Base-by-base conservation (phyloP, 2,329 filamentous ascomycete genomes). In the Chaetomium globosum region DNA sequence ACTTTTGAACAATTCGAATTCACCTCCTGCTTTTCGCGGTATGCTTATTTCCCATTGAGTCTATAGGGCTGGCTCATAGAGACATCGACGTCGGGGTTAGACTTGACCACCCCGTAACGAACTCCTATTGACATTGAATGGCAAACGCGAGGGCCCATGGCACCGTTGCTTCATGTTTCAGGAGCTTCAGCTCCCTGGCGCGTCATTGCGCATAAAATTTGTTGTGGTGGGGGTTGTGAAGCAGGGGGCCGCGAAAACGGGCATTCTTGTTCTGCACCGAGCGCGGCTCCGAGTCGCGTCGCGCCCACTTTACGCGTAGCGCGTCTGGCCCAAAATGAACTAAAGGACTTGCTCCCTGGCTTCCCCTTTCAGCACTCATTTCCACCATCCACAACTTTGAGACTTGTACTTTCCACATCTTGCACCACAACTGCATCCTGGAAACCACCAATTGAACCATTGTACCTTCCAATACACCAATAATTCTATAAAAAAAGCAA, bases 301-400 rank as follows among this genome's bases (percentile, higher is more conserved):
- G 30, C 60, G 53, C 56, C 36, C 56, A 53, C 39, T 59, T 59
- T 39, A 63, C 64, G 64, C 64, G 64, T 63, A 16, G 56, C 64
- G 64, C 60, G 64, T 62, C 36, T 10, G 33, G 19, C 4, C 36
- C 21, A 3, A 58, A 30, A 23, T 13, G 8, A 46, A 26, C 21
- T 13, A 30, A 21, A 55, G 53, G 21, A 43, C 4, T 12, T 49
- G 21, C 46, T 46, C n/a, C 48, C 61, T 52, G 5, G 54, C 12
- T 48, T 54, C 48, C n/a, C 28, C 26, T 53, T 51, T 30, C 16
- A 59, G 26, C 26, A 56, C 31, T 26, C 64, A 36, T 52, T 48
- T 36, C 60, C 64, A 57, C 64, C 39, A 54, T 62, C 59, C 39
- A 55, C 46, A 28, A 30, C 46, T 30, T 31, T 12, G n/a, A 10